A percentile compares a stretch with the other conserved stretches of the same genome.
These are phyloP conservation scores for Letharia lupina DNA, from an alignment of 495 filamentous ascomycete species.

Conservation along the genomic window DNA sequence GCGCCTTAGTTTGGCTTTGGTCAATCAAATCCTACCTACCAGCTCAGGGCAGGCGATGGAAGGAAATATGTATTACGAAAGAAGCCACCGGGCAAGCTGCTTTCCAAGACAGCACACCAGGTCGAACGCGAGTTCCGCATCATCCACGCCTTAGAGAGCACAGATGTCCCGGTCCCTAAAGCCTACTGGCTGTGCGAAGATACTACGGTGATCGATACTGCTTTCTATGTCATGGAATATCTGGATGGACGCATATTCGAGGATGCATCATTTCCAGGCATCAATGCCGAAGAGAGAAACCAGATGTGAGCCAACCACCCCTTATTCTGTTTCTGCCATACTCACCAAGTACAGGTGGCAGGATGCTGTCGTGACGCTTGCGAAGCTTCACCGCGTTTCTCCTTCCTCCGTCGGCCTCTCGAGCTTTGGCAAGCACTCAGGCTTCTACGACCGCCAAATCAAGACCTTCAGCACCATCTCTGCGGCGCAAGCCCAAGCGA, in stretches of 20 bases:
- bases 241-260: slow-evolving; percentile 87
- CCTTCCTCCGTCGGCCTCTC: slow-evolving; percentile 57
- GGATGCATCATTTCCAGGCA: slow-evolving; percentile 72
- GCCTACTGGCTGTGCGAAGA: slow-evolving; percentile 85
- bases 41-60: slow-evolving; percentile 61
- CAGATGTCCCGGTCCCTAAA: slow-evolving; percentile 79
- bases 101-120: slow-evolving; percentile 88
- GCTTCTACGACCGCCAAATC: slow-evolving; percentile 85
- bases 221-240: slow-evolving; percentile 96
- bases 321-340: neutral
- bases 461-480: slow-evolving; percentile 71
- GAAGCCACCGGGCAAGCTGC: slow-evolving; percentile 85
- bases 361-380: slow-evolving; percentile 74
- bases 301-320: slow-evolving; percentile 45
- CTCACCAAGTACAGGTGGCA: slow-evolving; percentile 54
- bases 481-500: slow-evolving; percentile 61
- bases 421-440: slow-evolving; percentile 60
- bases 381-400: slow-evolving; percentile 70
- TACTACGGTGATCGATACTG: slow-evolving; percentile 65
- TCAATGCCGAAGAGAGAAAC: slow-evolving; percentile 57
- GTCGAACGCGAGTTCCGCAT: slow-evolving; percentile 93
- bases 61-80: slow-evolving; percentile 79
- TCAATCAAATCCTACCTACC: slow-evolving; percentile 95
- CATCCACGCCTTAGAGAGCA: slow-evolving; percentile 69
- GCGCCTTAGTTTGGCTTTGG: slow-evolving; percentile 77